Evolutionary conservation across 495 filamentous ascomycete species (phyloP).

Genomic region (Penicillium cataractarum): DNA sequence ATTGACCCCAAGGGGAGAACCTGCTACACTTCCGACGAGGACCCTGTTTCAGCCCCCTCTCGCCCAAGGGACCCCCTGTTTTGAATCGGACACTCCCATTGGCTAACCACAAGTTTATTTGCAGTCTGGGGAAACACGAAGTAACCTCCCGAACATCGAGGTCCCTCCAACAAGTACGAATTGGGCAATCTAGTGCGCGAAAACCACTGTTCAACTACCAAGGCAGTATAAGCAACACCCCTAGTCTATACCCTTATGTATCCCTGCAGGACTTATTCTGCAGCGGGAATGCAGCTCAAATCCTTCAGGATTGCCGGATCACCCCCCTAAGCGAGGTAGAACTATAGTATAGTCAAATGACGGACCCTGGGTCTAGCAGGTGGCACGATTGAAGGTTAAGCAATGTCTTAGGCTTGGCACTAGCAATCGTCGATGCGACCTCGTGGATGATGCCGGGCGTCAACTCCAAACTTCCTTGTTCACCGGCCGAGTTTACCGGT

Average conservation of each 20-base stretch:
- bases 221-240: neutral
- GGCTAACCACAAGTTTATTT: neutral
- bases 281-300: neutral
- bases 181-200: neutral
- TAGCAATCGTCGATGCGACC: neutral
- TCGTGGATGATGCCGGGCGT: neutral
- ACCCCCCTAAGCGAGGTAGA: neutral
- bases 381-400: slow-evolving; percentile 2
- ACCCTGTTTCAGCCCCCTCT: slow-evolving; percentile 18
- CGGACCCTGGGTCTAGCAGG: neutral
- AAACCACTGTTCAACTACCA: neutral
- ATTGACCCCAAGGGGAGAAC: too few species aligned
- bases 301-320: neutral
- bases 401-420: neutral
- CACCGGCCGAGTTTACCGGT: slow-evolving; percentile 6
- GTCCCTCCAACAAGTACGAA: neutral
- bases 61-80: neutral
- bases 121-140: slow-evolving; percentile 5
- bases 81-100: neutral
- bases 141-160: slow-evolving; percentile 12
- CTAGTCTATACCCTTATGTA: neutral
- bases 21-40: neutral
- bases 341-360: too few species aligned
- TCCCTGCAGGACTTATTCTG: neutral
- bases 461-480: neutral